These are phyloP conservation scores for Coprinellus micaceus DNA, from an alignment of 768 basidiomycete species.

Conservation along the genomic window DNA sequence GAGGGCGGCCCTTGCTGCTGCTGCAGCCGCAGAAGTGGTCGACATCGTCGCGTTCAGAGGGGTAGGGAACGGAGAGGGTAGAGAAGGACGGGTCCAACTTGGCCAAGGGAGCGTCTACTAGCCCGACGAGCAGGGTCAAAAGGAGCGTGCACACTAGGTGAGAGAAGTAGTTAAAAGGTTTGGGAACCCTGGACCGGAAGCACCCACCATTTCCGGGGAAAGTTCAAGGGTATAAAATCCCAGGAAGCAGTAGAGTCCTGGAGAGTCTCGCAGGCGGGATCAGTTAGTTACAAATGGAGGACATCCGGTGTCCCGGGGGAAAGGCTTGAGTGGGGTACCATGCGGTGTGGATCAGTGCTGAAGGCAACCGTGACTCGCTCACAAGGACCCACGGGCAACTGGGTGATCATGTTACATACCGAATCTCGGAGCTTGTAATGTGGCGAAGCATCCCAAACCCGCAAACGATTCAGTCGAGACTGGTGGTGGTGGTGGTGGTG, in stretches of 20 bases:
- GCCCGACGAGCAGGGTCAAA: background rate
- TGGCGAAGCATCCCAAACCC: background rate
- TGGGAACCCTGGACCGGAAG: slow-evolving; percentile 1
- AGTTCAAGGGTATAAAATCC: slow-evolving; percentile 7
- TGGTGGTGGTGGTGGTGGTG: too few relatives aligned
- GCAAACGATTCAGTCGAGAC: background rate
- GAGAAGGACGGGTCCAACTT: too few relatives aligned
- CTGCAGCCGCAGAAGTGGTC: too few relatives aligned
- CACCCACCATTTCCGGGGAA: background rate
- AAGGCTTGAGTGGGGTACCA: background rate
- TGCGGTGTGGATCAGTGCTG: background rate
- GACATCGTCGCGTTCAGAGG: background rate
- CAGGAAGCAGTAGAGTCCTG: too few relatives aligned
- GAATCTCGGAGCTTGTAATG: background rate
- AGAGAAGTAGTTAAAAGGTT: slow-evolving; percentile 4
- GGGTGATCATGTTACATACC: background rate
- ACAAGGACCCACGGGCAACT: slow-evolving; percentile 3
- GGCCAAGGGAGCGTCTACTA: too few relatives aligned
- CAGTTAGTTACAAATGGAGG: slow-evolving; percentile 2
- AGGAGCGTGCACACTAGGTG: slow-evolving; percentile 10
- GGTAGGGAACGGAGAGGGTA: background rate
- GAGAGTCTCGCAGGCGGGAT: background rate
- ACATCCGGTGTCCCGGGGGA: background rate
- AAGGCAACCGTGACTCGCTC: slow-evolving; percentile 3
- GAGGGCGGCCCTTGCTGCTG: background rate